phyloP scores from a whole-genome alignment of 2,329 filamentous ascomycete genomes.

The Ilyonectria robusta region DNA sequence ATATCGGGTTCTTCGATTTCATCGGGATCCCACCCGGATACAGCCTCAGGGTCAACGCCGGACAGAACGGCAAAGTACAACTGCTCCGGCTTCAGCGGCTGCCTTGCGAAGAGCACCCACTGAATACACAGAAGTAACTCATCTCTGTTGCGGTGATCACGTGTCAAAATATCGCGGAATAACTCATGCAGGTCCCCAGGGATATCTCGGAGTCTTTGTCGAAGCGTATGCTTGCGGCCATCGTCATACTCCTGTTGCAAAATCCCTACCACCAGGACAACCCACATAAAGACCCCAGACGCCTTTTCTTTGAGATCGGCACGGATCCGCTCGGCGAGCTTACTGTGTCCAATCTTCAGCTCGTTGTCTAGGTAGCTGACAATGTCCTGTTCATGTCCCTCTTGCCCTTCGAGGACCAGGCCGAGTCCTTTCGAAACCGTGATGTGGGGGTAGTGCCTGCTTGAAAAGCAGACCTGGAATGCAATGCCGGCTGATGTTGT shows the following conservation, averaged over 20 bases:
- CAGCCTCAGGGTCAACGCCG: rapidly evolving
- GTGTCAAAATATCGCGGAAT: slow-evolving; percentile 65
- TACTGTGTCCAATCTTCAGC: slow-evolving; percentile 12
- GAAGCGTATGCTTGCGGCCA: slow-evolving; percentile 45
- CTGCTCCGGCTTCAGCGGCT: slow-evolving; percentile 59
- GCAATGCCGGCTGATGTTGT: slow-evolving; percentile 22
- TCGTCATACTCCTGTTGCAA: slow-evolving; percentile 52
- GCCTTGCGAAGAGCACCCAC: slow-evolving; percentile 66
- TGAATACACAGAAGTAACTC: slow-evolving; percentile 61
- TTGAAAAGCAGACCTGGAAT: slow-evolving; percentile 60
- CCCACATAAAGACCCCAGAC: slow-evolving; percentile 61
- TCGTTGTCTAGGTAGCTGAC: slow-evolving; percentile 33
- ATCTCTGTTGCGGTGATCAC: slow-evolving; percentile 59
- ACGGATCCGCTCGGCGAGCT: background rate
- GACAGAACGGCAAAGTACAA: slow-evolving; percentile 54
- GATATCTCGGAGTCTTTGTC: slow-evolving; percentile 50
- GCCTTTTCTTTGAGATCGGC: slow-evolving; percentile 53
- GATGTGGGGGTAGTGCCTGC: slow-evolving; percentile 63
- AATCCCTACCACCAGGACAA: slow-evolving; percentile 55
- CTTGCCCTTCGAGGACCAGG: slow-evolving; percentile 46
- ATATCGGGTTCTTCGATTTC: rapidly evolving
- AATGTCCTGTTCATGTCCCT: slow-evolving; percentile 46
- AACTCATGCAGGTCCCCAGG: slow-evolving; percentile 60
- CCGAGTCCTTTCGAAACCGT: slow-evolving; percentile 45
- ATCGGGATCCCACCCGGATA: slow-evolving; percentile 40